Conservation (phyloP, 1,284 basidiomycete genomes). For the Puccinia horiana region DNA sequence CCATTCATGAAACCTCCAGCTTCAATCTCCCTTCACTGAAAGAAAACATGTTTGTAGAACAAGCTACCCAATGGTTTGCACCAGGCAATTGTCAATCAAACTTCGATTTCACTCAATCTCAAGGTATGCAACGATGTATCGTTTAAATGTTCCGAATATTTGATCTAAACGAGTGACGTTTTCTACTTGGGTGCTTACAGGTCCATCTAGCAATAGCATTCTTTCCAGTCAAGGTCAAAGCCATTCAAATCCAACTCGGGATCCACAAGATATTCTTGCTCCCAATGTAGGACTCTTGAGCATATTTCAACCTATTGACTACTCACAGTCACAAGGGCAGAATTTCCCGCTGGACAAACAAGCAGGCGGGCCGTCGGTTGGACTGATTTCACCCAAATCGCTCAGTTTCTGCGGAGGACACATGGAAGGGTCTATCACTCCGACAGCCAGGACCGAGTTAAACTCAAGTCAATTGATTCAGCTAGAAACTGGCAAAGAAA, state of each 20-base stretch:
- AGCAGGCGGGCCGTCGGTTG: background rate
- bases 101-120: background rate
- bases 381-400: slow-evolving; percentile 1
- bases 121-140: background rate
- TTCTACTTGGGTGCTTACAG: background rate
- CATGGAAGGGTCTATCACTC: background rate
- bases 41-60: slow-evolving; percentile 6
- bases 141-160: background rate
- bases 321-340: background rate
- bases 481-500: background rate
- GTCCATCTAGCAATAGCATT: background rate
- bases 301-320: background rate
- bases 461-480: background rate
- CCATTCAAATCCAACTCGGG: background rate
- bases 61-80: slow-evolving; percentile 1
- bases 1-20: background rate
- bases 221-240: background rate
- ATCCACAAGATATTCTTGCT: background rate
- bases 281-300: background rate
- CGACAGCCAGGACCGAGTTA: background rate
- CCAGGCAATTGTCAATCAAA: background rate
- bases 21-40: background rate
- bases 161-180: background rate
- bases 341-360: background rate
- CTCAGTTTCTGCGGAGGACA: background rate